Evolutionary conservation across 139 green algal genomes (phyloP).

Genomic region (Ostreobium quekettii): DNA sequence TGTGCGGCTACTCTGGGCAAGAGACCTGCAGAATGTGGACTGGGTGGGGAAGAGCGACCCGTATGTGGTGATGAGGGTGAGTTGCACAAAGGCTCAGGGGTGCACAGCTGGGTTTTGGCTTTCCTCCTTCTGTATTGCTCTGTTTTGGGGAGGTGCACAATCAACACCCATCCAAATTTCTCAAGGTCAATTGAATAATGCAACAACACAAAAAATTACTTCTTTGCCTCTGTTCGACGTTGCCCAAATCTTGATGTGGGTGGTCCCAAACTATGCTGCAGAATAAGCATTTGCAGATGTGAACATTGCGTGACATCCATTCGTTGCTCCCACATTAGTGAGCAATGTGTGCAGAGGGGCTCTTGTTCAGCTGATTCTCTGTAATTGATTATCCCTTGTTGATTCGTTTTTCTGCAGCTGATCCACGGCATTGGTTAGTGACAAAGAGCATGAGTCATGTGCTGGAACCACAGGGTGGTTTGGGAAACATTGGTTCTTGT

Average conservation of each 20-base stretch:
- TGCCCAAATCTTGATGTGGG: background rate
- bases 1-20: background rate
- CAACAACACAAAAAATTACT: too few species aligned
- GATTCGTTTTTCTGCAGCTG: too few species aligned
- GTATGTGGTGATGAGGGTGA: slow-evolving; percentile 5
- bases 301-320: background rate
- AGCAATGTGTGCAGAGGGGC: background rate
- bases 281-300: too few species aligned
- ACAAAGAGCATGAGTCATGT: too few species aligned
- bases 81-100: background rate
- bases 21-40: slow-evolving; percentile 18
- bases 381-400: background rate
- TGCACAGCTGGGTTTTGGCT: background rate
- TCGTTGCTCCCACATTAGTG: background rate
- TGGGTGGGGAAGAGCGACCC: slow-evolving; percentile 6
- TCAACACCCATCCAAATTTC: too few species aligned
- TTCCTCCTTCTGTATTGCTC: background rate
- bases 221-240: background rate
- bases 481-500: too few species aligned
- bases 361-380: slow-evolving; percentile 1
- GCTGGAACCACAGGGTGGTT: too few species aligned
- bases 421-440: too few species aligned
- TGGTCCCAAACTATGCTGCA: too few species aligned
- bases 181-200: background rate
- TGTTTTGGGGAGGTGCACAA: background rate